Conservation (phyloP, 148 eudicot species). For the Camellia lanceoleosa region DNA sequence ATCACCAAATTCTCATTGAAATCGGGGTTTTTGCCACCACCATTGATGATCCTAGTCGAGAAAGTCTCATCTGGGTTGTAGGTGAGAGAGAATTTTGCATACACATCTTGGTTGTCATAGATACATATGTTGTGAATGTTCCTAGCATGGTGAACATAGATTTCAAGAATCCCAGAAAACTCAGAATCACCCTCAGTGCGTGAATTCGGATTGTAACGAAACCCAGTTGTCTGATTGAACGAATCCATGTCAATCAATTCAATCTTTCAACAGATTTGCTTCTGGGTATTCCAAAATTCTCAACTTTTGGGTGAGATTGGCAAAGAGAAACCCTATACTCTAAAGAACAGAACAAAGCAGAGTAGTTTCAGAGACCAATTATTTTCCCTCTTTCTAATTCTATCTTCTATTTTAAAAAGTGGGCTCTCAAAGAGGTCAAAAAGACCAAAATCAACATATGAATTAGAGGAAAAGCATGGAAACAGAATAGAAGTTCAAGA, state of each 20-base stretch:
- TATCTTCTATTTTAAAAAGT: background rate
- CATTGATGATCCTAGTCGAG: conserved; percentile 50
- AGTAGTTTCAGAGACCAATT: background rate
- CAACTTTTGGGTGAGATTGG: conserved; percentile 3
- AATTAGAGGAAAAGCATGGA: conserved; percentile 23
- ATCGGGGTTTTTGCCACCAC: conserved; percentile 80
- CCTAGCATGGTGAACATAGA: conserved; percentile 75
- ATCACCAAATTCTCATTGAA: conserved; percentile 53
- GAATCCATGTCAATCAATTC: conserved; percentile 35
- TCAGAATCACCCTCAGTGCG: conserved; percentile 30
- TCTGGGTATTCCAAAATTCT: background rate
- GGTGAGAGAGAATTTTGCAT: conserved; percentile 83
- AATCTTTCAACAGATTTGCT: background rate
- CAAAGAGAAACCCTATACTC: background rate
- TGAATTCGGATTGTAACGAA: conserved; percentile 34
- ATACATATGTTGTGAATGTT: conserved; percentile 86
- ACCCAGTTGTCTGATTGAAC: conserved; percentile 37
- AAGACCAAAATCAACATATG: conserved; percentile 17
- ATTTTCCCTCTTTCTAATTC: background rate
- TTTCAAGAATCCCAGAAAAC: conserved; percentile 52
- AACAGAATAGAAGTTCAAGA: background rate
- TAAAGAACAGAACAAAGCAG: background rate
- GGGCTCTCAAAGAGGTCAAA: background rate
- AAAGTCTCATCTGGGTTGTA: conserved; percentile 64
- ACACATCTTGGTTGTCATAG: conserved; percentile 79